Base-by-base conservation (phyloP, 768 basidiomycete species). In the Suillus bovinus region DNA sequence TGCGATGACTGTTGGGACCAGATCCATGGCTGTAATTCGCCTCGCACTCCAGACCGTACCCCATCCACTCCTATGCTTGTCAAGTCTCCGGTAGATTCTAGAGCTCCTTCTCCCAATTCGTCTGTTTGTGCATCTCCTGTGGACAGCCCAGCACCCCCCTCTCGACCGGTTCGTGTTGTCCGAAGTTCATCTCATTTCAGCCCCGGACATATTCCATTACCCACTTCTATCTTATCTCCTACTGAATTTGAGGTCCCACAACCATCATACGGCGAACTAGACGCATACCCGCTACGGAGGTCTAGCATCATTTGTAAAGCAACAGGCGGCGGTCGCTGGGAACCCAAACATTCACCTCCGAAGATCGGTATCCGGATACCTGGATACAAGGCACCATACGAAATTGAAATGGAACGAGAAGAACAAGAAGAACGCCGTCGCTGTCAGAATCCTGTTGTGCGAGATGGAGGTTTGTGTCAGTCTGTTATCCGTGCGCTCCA, bases 1-100 rank as follows among this genome's bases (percentile, higher is more conserved):
- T 93, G 91, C 67, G 86, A 90, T 62, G 89, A 86, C 64, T 93
- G 91, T 70, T 87, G 78, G 75, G 86, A 89, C 68, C 89, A 89
- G 71, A 84, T 93, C 41, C 82, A 90, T 63, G 89, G 88, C 57
- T 74, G 69, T 58, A 80, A 76, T 20, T 74, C 79, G 17, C 70
- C 75, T 9, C 74, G 75, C 46, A 80, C 81, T 34, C 83, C 83
- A 31, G 75, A 74, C 39, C 68, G 68, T 8, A 58, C 69, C 61
- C 62, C 81, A 68, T 68, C 77, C 70, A 62, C 79, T 71, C 65
- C 79, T 77, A 24, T 80, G 78, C 33, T 76, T 69, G 59, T 79
- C 73, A 47, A 67, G 4, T 76, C 74, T 27, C 52, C 66, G 4
- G 65, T 72, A 60, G 71, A 71, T 63, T 75, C 74, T 1, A 67